Evolutionary conservation across 805 yeast genomes (phyloP), one percentile per base, ranked within the genome.

Genomic region (Nakazawaea molendinolei): DNA sequence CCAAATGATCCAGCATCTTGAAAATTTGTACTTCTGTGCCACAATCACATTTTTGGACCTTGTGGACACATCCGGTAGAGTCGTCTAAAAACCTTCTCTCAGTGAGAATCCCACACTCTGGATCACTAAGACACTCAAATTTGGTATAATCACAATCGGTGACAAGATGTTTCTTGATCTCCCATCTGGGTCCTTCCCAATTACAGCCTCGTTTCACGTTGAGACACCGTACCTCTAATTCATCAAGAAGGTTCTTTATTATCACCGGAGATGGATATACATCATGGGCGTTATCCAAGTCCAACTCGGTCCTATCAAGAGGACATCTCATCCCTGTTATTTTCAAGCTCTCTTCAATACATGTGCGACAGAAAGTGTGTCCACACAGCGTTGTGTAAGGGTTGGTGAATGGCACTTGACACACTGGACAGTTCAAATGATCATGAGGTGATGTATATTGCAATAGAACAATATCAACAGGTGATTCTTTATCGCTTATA

Each of bases 321-420:
- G 86, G 86, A 52, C 86, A 79, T 31, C 51, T 51, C 35, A 44
- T 52, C 29, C 51, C 67, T 31, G 65, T 47, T 36, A 53, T 50
- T 15, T 56, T 63, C 18, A 72, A 51, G 31, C 71, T 63, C 44
- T 69, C 75, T 34, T 51, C 45, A 4, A 79, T 58, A 47, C 86
- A 79, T 8, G 56, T 60, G 38, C 62, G 61, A 52, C 87, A 79
- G 46, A 79, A 79, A 0, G 82, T 75, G 49, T 79, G 86, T 1
- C 83, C 82, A 55, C 87, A 79, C 2, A 63, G 52, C 1, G 86
- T 80, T 5, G 79, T 71, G 43, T 68, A 60, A 1, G 87, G 86
- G 23, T 64, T 63, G 6, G 75, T 63, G 43, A 79, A 71, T 5
- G 83, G 82, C 26, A 69, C 68, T 41, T 74, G 78, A 52, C 87